Base-by-base conservation (phyloP, 2,329 filamentous ascomycete species). In the Stachybotrys chartarum region DNA sequence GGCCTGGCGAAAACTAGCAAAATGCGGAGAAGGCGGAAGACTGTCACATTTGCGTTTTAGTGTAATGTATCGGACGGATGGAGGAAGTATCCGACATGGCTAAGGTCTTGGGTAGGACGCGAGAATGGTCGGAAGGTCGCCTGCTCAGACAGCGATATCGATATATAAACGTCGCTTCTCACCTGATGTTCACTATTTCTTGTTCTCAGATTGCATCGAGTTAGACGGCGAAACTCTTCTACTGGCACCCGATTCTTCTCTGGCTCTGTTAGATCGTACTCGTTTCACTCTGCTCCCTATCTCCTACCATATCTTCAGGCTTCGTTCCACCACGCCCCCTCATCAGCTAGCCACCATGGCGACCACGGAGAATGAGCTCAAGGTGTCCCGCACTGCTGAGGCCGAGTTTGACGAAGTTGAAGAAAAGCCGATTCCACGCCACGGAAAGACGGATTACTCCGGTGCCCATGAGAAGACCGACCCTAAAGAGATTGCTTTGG, bases 391-490 rank as follows among this genome's bases (percentile, higher is more conserved):
- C 14, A 53, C 32, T 17, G 17, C 14, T n/a, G 39, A 53, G 5
- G 42, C 18, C 14, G 53, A 47, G 10, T 47, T 14, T 17, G 53
- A 55, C 12, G 24, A 57, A n/a, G 12, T 32, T 4, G 55, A 60
- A 45, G 24, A 42, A 14, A 60, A 60, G 42, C 49, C 50, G 11
- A 51, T 64, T 14, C 62, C 63, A 18, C 45, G 45, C 10, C 17
- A 51, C 31, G 49, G 16, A 6, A 51, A 51, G 30, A 14, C 30
- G 49, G 71, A 74, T 56, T 73, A 73, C 60, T 72, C 70, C 5
- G 72, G 71, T 17, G 70, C 72, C 5, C 61, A 66, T 35, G 66
- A 67, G 55, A 74, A 74, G 62, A 72, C 70, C 1, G 70, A 74
- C 44, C 71, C 70, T 1, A 66, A 59, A 30, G 72, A 74, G 55